phyloP scores from a whole-genome alignment of 108 stramenopile genomes.

The Skeletonema marinoi region DNA sequence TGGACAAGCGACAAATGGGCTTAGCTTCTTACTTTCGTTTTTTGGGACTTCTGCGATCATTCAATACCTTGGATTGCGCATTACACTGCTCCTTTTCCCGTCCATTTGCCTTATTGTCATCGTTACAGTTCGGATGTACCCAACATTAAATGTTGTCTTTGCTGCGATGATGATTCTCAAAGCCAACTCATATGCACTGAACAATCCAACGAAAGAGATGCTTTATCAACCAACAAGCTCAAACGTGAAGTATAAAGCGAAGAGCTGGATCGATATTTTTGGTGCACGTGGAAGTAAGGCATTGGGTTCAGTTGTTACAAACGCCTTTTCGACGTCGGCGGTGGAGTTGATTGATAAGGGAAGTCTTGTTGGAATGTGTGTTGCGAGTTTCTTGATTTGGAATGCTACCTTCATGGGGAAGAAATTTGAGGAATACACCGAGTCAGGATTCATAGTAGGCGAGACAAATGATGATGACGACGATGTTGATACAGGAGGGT shows the following conservation, averaged over 20 bases:
- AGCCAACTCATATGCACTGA: constrained; percentile 93
- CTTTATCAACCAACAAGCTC: constrained; percentile 95
- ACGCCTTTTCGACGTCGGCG: constrained; percentile 89
- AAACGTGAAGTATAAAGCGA: constrained; percentile 95
- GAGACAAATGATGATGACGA: constrained; percentile 55
- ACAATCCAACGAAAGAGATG: constrained; percentile 98
- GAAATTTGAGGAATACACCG: constrained; percentile 90
- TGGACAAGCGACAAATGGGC: constrained; percentile 94
- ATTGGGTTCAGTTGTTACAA: constrained; percentile 92
- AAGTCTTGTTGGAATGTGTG: constrained; percentile 86
- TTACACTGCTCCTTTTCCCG: constrained; percentile 93
- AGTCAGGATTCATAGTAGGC: constrained; percentile 92
- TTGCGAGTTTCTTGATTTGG: constrained; percentile 92
- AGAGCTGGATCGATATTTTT: constrained; percentile 98
- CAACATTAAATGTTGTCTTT: constrained; percentile 92
- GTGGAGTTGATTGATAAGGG: constrained; percentile 86
- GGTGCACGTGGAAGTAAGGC: constrained; percentile 96
- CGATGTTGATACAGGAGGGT: constrained; percentile 34
- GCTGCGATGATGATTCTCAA: constrained; percentile 96
- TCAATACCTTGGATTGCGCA: constrained; percentile 89
- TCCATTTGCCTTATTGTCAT: constrained; percentile 84
- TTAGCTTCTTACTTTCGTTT: constrained; percentile 91
- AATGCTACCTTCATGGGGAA: constrained; percentile 94
- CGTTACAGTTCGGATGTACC: constrained; percentile 79
- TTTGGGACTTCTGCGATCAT: constrained; percentile 95